Percentiles rank a stretch among this genome's conserved stretches.
phyloP scores from a whole-genome alignment of 306 rosid genomes.

The Ormosia emarginata region DNA sequence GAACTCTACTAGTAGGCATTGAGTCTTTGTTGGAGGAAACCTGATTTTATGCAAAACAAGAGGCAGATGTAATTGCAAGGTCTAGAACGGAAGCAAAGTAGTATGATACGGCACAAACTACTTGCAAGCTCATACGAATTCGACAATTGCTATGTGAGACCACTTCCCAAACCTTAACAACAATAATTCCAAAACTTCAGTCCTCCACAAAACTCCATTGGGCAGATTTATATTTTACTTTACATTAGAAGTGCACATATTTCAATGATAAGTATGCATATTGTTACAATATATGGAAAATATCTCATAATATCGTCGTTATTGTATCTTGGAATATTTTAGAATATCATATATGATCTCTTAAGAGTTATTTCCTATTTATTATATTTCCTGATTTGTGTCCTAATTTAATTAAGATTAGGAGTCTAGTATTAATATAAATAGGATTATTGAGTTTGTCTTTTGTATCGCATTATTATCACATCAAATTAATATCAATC shows the following conservation, averaged over 20 bases:
- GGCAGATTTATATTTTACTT: background rate
- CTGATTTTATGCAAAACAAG: background rate
- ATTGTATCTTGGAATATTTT: too few relatives aligned
- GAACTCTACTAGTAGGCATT: background rate
- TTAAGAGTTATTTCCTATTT: too few relatives aligned
- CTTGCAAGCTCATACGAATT: background rate
- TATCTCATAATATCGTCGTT: too few relatives aligned
- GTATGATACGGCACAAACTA: background rate
- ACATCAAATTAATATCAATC: too few relatives aligned
- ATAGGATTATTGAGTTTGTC: too few relatives aligned
- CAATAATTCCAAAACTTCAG: background rate
- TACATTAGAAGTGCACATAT: background rate
- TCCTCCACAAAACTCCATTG: background rate
- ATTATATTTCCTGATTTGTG: too few relatives aligned
- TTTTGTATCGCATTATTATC: too few relatives aligned
- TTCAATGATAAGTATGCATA: background rate
- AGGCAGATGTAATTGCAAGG: background rate
- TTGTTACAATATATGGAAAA: too few relatives aligned
- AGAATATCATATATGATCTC: too few relatives aligned
- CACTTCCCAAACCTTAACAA: background rate
- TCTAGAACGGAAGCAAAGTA: background rate
- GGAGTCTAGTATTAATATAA: too few relatives aligned
- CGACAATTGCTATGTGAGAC: background rate
- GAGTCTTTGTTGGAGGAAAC: background rate
- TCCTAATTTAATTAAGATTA: too few relatives aligned